Evolutionary conservation across 163 green algal genomes (phyloP).

Genomic region (Prototheca wickerhamii): DNA sequence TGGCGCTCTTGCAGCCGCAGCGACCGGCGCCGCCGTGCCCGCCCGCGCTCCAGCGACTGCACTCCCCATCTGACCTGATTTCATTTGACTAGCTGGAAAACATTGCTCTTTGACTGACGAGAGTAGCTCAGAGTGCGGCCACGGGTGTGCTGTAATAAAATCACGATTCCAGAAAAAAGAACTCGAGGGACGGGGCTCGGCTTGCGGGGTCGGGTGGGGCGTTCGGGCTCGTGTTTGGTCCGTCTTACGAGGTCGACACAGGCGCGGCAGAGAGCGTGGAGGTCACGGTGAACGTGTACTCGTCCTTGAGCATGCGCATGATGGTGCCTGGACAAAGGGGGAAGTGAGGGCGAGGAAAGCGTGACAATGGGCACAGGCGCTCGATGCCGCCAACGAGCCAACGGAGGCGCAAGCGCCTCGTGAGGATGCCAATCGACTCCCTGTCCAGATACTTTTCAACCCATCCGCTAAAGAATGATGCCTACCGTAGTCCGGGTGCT

Average conservation of each 20-base stretch:
- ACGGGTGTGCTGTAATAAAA: not conserved
- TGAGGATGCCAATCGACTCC: not conserved
- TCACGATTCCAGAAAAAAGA: too few relatives aligned
- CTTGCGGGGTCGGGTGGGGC: too few relatives aligned
- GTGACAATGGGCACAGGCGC: too few relatives aligned
- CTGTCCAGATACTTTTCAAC: not conserved
- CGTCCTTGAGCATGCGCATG: slow-evolving; percentile 30
- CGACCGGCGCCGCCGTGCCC: not conserved
- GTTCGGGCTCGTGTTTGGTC: too few relatives aligned
- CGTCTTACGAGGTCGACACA: too few relatives aligned
- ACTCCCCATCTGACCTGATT: not conserved
- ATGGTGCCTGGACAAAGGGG: slow-evolving; percentile 13
- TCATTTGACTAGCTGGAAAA: not conserved
- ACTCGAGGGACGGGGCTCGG: too few relatives aligned
- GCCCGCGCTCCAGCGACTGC: not conserved
- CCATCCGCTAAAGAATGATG: too few relatives aligned
- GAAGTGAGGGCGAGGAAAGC: too few relatives aligned
- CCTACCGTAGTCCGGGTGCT: slow-evolving; percentile 18
- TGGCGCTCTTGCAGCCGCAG: not conserved
- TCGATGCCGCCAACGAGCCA: too few relatives aligned
- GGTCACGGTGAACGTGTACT: slow-evolving; percentile 12
- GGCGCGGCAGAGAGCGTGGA: not conserved
- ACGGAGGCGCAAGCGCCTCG: not conserved
- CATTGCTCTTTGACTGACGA: too few relatives aligned
- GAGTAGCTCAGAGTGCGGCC: too few relatives aligned